Percentiles rank a stretch among this genome's conserved stretches.
phyloP scores from a whole-genome alignment of 805 yeast species.

The Zygoascus tannicola region DNA sequence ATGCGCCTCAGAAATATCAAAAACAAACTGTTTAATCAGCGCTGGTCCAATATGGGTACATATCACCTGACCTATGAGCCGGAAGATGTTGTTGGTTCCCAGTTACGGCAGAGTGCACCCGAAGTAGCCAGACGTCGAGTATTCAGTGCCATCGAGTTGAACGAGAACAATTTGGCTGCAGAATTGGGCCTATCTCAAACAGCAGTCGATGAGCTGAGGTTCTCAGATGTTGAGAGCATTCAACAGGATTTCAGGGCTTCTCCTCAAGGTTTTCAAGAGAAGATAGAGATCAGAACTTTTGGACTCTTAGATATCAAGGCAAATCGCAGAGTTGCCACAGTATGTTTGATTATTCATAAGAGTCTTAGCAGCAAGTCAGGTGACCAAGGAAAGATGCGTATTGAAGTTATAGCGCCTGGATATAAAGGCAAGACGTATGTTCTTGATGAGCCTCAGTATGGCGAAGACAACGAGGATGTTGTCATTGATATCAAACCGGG shows the following conservation, averaged over 20 bases:
- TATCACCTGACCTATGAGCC: constrained; percentile 15
- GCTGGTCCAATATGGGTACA: constrained; percentile 19
- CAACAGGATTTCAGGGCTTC: constrained; percentile 20
- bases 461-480: constrained; percentile 9
- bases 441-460: constrained; percentile 7
- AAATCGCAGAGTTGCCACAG: constrained; percentile 12
- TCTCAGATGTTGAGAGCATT: constrained; percentile 16
- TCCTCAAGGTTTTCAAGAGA: constrained; percentile 15
- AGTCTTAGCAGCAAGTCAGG: background rate
- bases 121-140: constrained; percentile 12
- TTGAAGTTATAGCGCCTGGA: constrained; percentile 13
- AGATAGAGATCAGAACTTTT: constrained; percentile 14
- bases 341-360: constrained; percentile 10
- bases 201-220: constrained; percentile 6
- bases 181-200: constrained; percentile 7
- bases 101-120: constrained; percentile 7
- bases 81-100: constrained; percentile 4
- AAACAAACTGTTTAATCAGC: constrained; percentile 13
- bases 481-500: constrained; percentile 13
- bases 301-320: constrained; percentile 12
- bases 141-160: constrained; percentile 11
- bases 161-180: constrained; percentile 15
- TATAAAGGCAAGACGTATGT: constrained; percentile 5
- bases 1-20: constrained; percentile 8
- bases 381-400: constrained; percentile 15